Base-by-base conservation (phyloP, 169 alveolate genomes). In the Hepatocystis sp. region DNA sequence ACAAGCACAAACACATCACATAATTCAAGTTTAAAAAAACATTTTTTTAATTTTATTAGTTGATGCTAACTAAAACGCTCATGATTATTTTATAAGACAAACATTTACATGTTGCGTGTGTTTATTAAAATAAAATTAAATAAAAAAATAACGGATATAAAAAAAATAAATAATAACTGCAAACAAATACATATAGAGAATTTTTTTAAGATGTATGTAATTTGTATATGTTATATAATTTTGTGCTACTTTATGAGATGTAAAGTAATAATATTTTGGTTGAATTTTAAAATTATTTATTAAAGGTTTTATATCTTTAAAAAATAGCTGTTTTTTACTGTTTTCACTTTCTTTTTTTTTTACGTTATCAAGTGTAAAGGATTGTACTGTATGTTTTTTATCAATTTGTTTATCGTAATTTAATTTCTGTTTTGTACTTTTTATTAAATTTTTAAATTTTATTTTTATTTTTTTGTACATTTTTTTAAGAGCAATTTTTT, bases 221-320 rank as follows among this genome's bases (percentile, higher is more conserved):
- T 71, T 71, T 63, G 56, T 56, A 56, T 71, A 51, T 21, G 60
- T 32, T 19, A 71, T 58, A 49, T 71, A 71, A 34, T 58, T 71
- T 19, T 56, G 7, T 15, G 71, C 86, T 27, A 42, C 66, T 4
- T 55, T 17, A 40, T 71, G 60, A 10, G 86, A 56, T 15, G 56
- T 71, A 32, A 71, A 13, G 23, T 56, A 71, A 42, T 53, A 67
- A 36, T 32, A 52, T 28, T 40, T 27, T 71, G 68, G 51, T 4
- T 71, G 53, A 28, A 23, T 32, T 11, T 13, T 52, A 23, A 39
- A 8, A 56, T 32, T 15, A 21, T 47, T 28, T n/a, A 42, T 42
- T 11, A 52, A 21, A 10, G 10, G 46, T 46, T 44, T n/a, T 21
- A 27, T 47, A 30, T 7, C 36, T 27, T 49, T 34, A 55, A 23